Evolutionary conservation across 257 asterid genomes (phyloP).

Genomic region (Nicotiana benthamiana): DNA sequence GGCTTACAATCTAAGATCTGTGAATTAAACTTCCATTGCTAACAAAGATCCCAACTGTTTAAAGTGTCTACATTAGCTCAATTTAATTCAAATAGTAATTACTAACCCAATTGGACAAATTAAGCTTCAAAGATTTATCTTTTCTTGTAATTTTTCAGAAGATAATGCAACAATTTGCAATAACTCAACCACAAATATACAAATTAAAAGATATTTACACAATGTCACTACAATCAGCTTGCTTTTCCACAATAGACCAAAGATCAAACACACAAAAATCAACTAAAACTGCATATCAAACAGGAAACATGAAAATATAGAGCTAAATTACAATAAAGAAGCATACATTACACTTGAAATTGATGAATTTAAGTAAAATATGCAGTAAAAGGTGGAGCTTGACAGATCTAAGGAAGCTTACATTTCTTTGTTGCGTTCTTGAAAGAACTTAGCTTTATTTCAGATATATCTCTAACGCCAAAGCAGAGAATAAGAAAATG

Average conservation of each 20-base stretch:
- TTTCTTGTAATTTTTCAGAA: not conserved
- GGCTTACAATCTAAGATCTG: not conserved
- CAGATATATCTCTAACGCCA: not conserved
- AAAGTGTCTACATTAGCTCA: not conserved
- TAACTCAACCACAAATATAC: not conserved
- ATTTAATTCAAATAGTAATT: not conserved
- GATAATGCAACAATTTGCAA: not conserved
- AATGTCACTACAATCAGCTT: not conserved
- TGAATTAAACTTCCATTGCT: not conserved
- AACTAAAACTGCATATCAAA: not conserved
- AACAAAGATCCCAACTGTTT: not conserved
- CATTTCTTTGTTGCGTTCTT: not conserved
- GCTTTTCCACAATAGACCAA: not conserved
- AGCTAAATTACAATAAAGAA: not conserved
- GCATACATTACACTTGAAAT: not conserved
- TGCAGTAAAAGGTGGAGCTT: not conserved
- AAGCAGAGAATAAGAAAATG: not conserved
- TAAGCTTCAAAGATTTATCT: not conserved
- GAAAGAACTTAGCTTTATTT: not conserved
- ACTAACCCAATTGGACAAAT: not conserved
- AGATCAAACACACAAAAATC: not conserved
- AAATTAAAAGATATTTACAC: not conserved
- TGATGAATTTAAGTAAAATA: not conserved
- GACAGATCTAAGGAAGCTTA: not conserved
- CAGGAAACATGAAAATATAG: not conserved